A percentile compares a stretch with the other conserved stretches of the same genome.
Conservation (phyloP, 2,329 filamentous ascomycete species). For the Polytolypa hystricis region DNA sequence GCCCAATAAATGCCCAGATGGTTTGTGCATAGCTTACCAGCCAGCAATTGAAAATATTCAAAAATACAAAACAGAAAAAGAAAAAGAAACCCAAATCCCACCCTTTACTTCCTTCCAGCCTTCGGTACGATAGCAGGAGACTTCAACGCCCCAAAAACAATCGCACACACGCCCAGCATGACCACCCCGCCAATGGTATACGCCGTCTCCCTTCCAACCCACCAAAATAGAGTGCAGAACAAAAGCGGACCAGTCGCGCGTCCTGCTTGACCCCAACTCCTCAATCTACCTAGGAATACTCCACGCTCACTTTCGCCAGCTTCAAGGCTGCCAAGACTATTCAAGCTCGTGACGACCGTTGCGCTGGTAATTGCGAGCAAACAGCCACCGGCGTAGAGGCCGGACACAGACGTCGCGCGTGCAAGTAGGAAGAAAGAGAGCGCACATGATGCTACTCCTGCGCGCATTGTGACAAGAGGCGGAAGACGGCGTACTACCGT, state of each 20-base stretch:
- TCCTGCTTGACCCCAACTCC: constrained; percentile 74
- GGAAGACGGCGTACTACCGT: constrained; percentile 78
- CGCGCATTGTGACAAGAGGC: constrained; percentile 66
- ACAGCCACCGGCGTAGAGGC: constrained; percentile 71
- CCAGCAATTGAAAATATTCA: no score
- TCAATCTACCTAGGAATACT: constrained; percentile 71
- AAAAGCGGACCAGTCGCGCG: constrained; percentile 75
- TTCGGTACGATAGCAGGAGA: no score
- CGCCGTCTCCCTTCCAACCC: constrained; percentile 79
- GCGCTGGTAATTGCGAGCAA: constrained; percentile 82
- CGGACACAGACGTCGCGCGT: constrained; percentile 53
- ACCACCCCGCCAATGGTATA: constrained; percentile 72
- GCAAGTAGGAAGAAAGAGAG: constrained; percentile 70
- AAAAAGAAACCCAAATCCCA: no score
- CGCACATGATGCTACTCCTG: constrained; percentile 68
- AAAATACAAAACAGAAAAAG: no score
- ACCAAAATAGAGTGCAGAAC: constrained; percentile 97
- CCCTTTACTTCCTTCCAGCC: no score
- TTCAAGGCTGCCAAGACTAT: constrained; percentile 85
- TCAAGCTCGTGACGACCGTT: constrained; percentile 87
- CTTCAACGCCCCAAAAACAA: constrained; percentile 63
- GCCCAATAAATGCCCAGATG: no score
- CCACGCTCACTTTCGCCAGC: constrained; percentile 70
- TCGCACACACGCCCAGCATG: constrained; percentile 60
- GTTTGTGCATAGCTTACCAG: no score